These are phyloP conservation scores for Neurospora sp. DNA, from an alignment of 495 filamentous ascomycete genomes.

Conservation along the genomic window DNA sequence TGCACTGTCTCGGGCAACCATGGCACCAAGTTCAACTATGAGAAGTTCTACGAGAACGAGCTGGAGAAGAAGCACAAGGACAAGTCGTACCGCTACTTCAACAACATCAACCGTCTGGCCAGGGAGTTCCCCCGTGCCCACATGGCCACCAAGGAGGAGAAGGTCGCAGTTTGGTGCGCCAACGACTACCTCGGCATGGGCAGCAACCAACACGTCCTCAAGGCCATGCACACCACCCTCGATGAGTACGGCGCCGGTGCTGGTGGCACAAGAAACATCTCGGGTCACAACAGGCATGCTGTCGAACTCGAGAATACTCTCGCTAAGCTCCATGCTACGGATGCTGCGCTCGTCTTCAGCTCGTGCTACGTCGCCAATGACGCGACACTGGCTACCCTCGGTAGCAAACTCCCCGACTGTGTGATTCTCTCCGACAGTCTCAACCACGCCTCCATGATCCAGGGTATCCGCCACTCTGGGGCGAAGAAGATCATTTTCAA, in stretches of 20 bases:
- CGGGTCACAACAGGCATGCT: slow-evolving; percentile 93
- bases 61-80: slow-evolving; percentile 99
- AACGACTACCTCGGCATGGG: slow-evolving; percentile 99
- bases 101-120: slow-evolving; percentile 98
- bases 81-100: slow-evolving; percentile 99
- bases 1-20: slow-evolving; percentile 13
- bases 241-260: slow-evolving; percentile 93
- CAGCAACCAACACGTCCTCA: slow-evolving; percentile 74
- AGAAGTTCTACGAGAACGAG: slow-evolving; percentile 77
- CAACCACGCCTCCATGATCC: slow-evolving; percentile 99
- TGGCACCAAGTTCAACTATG: slow-evolving; percentile 67
- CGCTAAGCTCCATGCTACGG: slow-evolving; percentile 83
- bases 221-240: slow-evolving; percentile 87
- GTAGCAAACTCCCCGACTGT: slow-evolving; percentile 90
- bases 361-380: slow-evolving; percentile 98
- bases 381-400: slow-evolving; percentile 90
- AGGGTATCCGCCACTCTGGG: slow-evolving; percentile 94
- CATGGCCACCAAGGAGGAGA: slow-evolving; percentile 70
- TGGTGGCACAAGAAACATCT: slow-evolving; percentile 94
- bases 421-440: slow-evolving; percentile 91
- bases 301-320: slow-evolving; percentile 73
- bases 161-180: slow-evolving; percentile 98
- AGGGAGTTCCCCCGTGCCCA: slow-evolving; percentile 94
- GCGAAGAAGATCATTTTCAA: slow-evolving; percentile 97
- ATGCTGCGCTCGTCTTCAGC: slow-evolving; percentile 84